These are phyloP conservation scores for Vigna trinervia DNA, from an alignment of 306 rosid species.

Conservation along the genomic window DNA sequence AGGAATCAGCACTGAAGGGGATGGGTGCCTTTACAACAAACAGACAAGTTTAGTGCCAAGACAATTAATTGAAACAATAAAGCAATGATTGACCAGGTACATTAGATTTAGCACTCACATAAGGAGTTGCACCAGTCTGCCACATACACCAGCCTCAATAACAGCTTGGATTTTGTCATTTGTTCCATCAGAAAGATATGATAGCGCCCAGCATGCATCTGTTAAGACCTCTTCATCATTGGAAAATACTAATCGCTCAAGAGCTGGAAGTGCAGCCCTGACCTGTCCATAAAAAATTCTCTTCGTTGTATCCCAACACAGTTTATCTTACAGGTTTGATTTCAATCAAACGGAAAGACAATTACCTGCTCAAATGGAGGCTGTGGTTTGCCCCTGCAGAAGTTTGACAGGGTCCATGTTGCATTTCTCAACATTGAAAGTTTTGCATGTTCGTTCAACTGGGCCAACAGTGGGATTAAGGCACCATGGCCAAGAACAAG, in stretches of 20 bases:
- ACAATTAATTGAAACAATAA: slow-evolving; percentile 15
- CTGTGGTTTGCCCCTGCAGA: slow-evolving; percentile 96
- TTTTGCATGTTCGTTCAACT: slow-evolving; percentile 91
- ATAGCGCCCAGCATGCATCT: slow-evolving; percentile 94
- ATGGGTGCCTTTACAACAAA: slow-evolving; percentile 71
- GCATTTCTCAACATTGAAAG: slow-evolving; percentile 96
- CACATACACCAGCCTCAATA: slow-evolving; percentile 84
- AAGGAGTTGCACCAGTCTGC: slow-evolving; percentile 81
- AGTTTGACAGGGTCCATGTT: slow-evolving; percentile 92
- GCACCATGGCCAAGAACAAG: slow-evolving; percentile 89
- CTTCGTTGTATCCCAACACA: slow-evolving; percentile 5
- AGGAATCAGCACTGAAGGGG: slow-evolving; percentile 88
- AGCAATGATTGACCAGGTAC: neutral
- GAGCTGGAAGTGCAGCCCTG: slow-evolving; percentile 89
- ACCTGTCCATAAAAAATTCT: slow-evolving; percentile 59
- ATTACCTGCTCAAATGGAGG: slow-evolving; percentile 84
- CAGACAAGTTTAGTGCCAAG: slow-evolving; percentile 16
- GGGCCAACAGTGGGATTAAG: slow-evolving; percentile 71
- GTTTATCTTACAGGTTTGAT: neutral
- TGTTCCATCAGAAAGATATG: slow-evolving; percentile 91
- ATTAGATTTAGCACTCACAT: slow-evolving; percentile 61
- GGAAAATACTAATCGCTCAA: slow-evolving; percentile 84
- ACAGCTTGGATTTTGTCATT: slow-evolving; percentile 97
- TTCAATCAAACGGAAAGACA: slow-evolving; percentile 8
- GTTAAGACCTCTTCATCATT: slow-evolving; percentile 94